Conservation (phyloP, 2,329 filamentous ascomycete genomes). For the Cucurbitaria berberidis region DNA sequence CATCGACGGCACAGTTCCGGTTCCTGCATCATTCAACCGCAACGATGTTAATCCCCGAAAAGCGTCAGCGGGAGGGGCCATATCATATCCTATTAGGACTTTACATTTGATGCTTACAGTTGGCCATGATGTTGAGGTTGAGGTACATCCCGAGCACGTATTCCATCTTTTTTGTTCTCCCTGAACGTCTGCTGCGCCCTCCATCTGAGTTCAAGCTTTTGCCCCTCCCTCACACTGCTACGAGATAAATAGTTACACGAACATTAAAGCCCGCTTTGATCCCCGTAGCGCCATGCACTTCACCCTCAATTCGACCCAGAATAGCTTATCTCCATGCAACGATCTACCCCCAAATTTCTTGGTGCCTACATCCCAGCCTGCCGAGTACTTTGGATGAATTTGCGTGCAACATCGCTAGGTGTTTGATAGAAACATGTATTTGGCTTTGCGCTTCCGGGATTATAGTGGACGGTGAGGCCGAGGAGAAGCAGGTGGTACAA, state of each 20-base stretch:
- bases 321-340: neutral
- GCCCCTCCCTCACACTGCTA: neutral
- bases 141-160: too few species aligned
- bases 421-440: neutral
- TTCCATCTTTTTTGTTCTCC: too few species aligned
- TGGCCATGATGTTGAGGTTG: too few species aligned
- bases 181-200: too few species aligned
- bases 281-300: neutral
- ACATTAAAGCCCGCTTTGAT: neutral
- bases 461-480: neutral
- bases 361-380: neutral
- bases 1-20: neutral
- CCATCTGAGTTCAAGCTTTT: neutral
- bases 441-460: neutral
- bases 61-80: neutral
- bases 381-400: neutral
- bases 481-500: neutral
- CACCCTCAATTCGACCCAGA: neutral
- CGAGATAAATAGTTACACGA: neutral
- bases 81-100: too few species aligned
- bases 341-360: neutral
- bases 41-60: neutral
- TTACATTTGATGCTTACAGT: too few species aligned
- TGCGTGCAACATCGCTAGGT: neutral
- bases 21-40: neutral